Percentiles rank a stretch among this genome's conserved stretches.
Conservation (phyloP, 192 early-diverging fungal genomes). For the Allomyces macrogynus region DNA sequence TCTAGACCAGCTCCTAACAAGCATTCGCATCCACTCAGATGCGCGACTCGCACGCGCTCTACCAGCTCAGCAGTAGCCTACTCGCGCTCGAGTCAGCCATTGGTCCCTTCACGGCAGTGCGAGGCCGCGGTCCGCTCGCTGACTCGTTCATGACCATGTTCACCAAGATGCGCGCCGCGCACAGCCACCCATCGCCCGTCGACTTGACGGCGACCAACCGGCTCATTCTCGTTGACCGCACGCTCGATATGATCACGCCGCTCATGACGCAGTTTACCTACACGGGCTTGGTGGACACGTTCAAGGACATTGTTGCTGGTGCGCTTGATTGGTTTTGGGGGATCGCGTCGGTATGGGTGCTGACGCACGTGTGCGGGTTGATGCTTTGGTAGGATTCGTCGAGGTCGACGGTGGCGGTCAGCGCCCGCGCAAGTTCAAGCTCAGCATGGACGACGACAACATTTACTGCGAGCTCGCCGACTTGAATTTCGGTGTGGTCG, state of each 20-base stretch:
- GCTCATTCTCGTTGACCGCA: conserved; percentile 73
- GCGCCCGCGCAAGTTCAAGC: neutral
- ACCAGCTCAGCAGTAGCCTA: neutral
- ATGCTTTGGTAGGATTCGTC: neutral
- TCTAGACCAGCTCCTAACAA: no score
- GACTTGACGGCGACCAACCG: conserved; percentile 32
- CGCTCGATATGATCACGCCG: conserved; percentile 76
- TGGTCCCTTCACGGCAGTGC: neutral
- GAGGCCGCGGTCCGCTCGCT: conserved; percentile 15
- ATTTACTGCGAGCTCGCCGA: neutral
- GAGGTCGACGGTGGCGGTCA: neutral
- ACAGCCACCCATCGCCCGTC: conserved; percentile 7
- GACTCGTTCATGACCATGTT: conserved; percentile 28
- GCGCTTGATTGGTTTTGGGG: no score
- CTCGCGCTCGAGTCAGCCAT: neutral
- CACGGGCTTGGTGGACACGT: conserved; percentile 75
- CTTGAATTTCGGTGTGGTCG: neutral
- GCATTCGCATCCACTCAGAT: no score
- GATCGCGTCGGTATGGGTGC: no score
- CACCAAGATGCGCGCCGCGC: conserved; percentile 20
- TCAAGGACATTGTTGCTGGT: neutral
- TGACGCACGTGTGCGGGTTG: no score
- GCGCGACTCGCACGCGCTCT: neutral
- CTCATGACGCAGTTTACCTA: conserved; percentile 90
- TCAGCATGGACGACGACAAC: neutral